Percentiles rank a stretch among this genome's conserved stretches.
These are phyloP conservation scores for Paramecium sonneborni DNA, from an alignment of 73 alveolate species.

Conservation along the genomic window DNA sequence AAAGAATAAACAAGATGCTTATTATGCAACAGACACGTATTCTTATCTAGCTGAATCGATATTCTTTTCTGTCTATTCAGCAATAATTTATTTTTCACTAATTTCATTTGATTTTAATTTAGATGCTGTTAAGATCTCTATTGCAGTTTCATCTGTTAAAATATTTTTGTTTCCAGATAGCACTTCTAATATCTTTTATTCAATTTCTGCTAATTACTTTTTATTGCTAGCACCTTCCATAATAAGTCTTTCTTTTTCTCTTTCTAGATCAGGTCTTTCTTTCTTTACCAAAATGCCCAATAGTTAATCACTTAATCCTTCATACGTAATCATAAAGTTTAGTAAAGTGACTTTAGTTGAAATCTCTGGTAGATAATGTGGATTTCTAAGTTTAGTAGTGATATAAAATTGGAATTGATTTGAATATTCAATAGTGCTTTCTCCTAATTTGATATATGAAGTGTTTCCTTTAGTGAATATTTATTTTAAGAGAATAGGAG, in stretches of 20 bases:
- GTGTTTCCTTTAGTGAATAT: constrained; percentile 90
- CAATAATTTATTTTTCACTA: constrained; percentile 93
- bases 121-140: constrained; percentile 93
- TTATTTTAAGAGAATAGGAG: constrained; percentile 96
- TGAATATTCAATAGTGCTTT: constrained; percentile 90
- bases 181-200: constrained; percentile 92
- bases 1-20: constrained; percentile 97
- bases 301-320: constrained; percentile 98
- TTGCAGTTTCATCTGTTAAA: constrained; percentile 96
- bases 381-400: constrained; percentile 98
- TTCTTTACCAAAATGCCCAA: constrained; percentile 97
- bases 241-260: constrained; percentile 94
- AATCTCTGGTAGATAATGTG: constrained; percentile 99
- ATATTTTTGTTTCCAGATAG: constrained; percentile 93
- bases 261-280: constrained; percentile 99
- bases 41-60: constrained; percentile 97
- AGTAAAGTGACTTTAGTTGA: constrained; percentile 96
- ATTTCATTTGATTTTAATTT: constrained; percentile 95
- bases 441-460: constrained; percentile 94
- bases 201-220: constrained; percentile 91
- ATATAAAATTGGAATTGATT: constrained; percentile 97
- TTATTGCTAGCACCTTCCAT: constrained; percentile 97
- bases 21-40: constrained; percentile 97
- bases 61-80: constrained; percentile 97
- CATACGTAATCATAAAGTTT: constrained; percentile 99